Base-by-base conservation (phyloP, 1,284 basidiomycete genomes). In the Cryptococcus sp. region DNA sequence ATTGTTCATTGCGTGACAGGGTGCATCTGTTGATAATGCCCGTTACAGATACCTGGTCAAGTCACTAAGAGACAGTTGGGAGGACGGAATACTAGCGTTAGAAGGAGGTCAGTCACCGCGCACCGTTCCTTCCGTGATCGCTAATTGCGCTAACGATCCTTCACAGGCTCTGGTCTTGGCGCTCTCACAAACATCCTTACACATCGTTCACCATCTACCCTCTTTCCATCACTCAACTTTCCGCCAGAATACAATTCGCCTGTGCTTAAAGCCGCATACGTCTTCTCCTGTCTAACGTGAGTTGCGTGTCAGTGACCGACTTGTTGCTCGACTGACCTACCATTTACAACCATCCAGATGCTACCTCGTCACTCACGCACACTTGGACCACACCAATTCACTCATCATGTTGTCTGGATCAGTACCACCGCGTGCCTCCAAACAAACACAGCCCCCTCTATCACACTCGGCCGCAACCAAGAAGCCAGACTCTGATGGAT, bases 331-430 rank as follows among this genome's bases (percentile, higher is more conserved):
- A 10, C 52, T 59, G 47, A 62, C 8, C 6, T 46, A 23, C 22
- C 10, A 29, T 5, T 37, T 3, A 19, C 17, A 3, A 26, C 15
- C 29, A 3, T 19, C n/a, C 56, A 78, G 77, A 34, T 77, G 73
- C 53, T 78, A 78, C 59, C 68, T 79, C 50, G 67, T 79, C 50
- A 77, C 76, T 2, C 77, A 79, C 50, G 75, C 77, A 1, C 77
- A 79, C 57, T 60, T 79, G 39, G 77, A 79, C 52, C 77, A 79
- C 54, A 67, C 61, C 20, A 59, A 66, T 19, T 74, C 75, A 1
- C 65, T 79, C 41, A 73, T 78, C 62, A 61, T 79, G 55, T 62
- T 75, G 3, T 74, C 76, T 8, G 77, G 76, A 4, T 78, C 75
- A 4, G 60, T 74, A 3, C 75, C 75, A 3, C 64, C 67, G 1